Base-by-base conservation (phyloP, 768 basidiomycete species). In the Termitomyces sp. region DNA sequence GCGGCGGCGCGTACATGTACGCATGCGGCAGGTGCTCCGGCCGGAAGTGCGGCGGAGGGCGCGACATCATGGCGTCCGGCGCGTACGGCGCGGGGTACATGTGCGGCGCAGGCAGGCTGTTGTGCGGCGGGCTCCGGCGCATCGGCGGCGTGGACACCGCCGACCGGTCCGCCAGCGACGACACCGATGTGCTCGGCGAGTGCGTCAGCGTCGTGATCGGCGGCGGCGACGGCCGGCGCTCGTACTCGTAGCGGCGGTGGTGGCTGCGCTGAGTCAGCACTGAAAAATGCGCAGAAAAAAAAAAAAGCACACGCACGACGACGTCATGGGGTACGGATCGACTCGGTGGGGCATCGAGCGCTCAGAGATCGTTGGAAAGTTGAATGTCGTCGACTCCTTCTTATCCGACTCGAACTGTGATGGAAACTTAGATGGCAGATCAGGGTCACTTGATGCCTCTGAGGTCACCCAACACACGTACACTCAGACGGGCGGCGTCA, bases 171-270 rank as follows among this genome's bases (percentile, higher is more conserved):
- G 50, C 84, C 37, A 80, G 72, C 0, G 83, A 83, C 44, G 82
- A 81, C 37, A 79, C 76, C 10, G 82, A 84, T 37, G 81, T 71
- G 6, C 84, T 80, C 41, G 86, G 84, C 0, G 86, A 87, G 64
- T 82, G 80, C 26, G 82, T 71, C 75, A 80, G 1, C 74, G 80
- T 35, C 75, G 82, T 53, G 72, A 81, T 55, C 74, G 66, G 62
- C 8, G 71, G 66, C 31, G 72, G 68, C 21, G 71, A 64, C 11
- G 67, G 63, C n/a, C 67, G 78, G 21, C 68, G 65, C 61, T 60
- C 60, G 45, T 62, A 57, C 4, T 76, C 77, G 67, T 77, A 76
- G 48, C 71, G 66, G 60, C 71, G 73, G 57, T 71, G 71, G 59
- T 69, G 66, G 35, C 50, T 52, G 17, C 1, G 56, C 35, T 68